phyloP scores from a whole-genome alignment of 495 filamentous ascomycete genomes.

The Penicillium cosmopolitanum region DNA sequence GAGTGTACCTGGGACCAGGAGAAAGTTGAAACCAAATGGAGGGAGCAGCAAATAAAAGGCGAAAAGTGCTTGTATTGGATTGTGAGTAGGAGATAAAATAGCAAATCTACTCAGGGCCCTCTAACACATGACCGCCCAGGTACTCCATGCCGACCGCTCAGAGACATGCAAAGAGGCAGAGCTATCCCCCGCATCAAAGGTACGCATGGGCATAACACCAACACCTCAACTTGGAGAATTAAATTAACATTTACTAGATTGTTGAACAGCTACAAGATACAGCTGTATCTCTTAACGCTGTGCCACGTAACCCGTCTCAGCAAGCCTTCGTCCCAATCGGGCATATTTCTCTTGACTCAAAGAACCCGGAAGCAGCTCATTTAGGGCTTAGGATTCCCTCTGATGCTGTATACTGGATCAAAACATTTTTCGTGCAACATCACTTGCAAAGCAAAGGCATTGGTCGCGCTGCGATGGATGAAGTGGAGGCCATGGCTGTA shows the following conservation, averaged over 20 bases:
- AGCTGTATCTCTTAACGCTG: constrained; percentile 25
- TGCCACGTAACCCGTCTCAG: constrained; percentile 19
- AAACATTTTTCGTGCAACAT: constrained; percentile 30
- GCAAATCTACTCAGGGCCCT: too few species aligned
- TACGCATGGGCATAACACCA: not conserved
- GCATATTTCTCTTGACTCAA: constrained; percentile 35
- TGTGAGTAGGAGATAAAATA: constrained; percentile 17
- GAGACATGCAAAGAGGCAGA: not conserved
- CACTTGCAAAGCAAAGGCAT: constrained; percentile 28
- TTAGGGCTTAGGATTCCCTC: constrained; percentile 22
- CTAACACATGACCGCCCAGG: constrained; percentile 3
- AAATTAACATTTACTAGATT: constrained; percentile 9
- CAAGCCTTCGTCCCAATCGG: constrained; percentile 28
- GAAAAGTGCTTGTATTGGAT: constrained; percentile 36
- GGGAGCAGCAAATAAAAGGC: constrained; percentile 20
- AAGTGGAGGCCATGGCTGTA: constrained; percentile 30
- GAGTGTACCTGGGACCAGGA: constrained; percentile 31
- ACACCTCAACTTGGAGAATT: not conserved
- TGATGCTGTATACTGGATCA: constrained; percentile 32
- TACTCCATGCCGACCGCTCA: constrained; percentile 16
- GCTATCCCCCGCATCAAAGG: not conserved
- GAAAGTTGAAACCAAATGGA: constrained; percentile 25
- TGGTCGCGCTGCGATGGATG: constrained; percentile 35
- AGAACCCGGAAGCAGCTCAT: constrained; percentile 22
- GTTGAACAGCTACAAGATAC: constrained; percentile 24